Evolutionary conservation across 2,329 filamentous ascomycete species (phyloP).

Genomic region (Monosporascus ibericus): DNA sequence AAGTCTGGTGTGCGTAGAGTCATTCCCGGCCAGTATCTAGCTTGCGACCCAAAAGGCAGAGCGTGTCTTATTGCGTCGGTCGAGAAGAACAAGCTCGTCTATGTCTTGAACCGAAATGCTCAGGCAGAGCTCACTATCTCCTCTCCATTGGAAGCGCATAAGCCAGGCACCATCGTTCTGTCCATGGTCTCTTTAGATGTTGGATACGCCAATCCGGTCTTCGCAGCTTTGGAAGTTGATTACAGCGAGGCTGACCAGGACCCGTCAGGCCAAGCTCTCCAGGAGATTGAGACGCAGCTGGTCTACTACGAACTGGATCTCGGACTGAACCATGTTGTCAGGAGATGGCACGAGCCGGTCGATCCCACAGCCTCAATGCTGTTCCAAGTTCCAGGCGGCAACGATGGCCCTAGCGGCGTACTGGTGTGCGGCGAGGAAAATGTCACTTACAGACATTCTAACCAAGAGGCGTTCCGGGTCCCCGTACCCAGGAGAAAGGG

Average conservation of each 20-base stretch:
- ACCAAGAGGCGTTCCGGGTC: slow-evolving; percentile 82
- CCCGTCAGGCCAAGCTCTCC: slow-evolving; percentile 72
- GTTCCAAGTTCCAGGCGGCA: slow-evolving; percentile 92
- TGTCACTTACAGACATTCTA: slow-evolving; percentile 95
- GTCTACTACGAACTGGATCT: slow-evolving; percentile 98
- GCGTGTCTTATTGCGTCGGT: slow-evolving; percentile 90
- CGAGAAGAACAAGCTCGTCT: slow-evolving; percentile 99
- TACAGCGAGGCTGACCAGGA: slow-evolving; percentile 91
- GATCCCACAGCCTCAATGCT: slow-evolving; percentile 84
- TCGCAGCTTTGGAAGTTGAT: slow-evolving; percentile 89
- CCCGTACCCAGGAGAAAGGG: slow-evolving; percentile 83
- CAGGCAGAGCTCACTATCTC: slow-evolving; percentile 95
- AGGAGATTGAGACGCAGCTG: slow-evolving; percentile 80
- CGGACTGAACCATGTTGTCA: slow-evolving; percentile 92
- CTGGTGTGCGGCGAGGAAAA: slow-evolving; percentile 91
- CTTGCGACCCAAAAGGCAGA: slow-evolving; percentile 90
- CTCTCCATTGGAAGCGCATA: slow-evolving; percentile 93
- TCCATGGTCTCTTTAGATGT: slow-evolving; percentile 86
- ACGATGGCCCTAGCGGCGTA: slow-evolving; percentile 89
- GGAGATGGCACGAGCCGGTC: slow-evolving; percentile 92
- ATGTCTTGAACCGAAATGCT: slow-evolving; percentile 91
- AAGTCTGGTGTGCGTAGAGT: slow-evolving; percentile 94
- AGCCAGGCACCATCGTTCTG: slow-evolving; percentile 83
- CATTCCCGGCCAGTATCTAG: slow-evolving; percentile 91
- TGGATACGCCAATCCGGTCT: slow-evolving; percentile 94